These are phyloP conservation scores for Cajanus cajan DNA, from an alignment of 306 rosid species.

Conservation along the genomic window DNA sequence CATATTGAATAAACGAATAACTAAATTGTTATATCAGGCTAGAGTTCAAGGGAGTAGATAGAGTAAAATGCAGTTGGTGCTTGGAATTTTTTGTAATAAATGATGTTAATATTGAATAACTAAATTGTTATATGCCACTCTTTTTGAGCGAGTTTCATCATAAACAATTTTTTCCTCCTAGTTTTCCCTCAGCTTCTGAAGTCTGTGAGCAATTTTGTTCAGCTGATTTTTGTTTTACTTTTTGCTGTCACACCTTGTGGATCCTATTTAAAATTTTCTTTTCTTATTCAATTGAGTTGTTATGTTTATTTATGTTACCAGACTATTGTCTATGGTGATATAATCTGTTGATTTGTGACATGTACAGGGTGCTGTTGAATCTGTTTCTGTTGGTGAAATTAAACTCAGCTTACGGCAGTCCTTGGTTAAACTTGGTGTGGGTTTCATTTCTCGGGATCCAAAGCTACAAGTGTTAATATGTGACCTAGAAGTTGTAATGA, in stretches of 20 bases:
- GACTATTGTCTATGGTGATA: slow-evolving; percentile 26
- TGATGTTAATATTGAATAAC: slow-evolving; percentile 22
- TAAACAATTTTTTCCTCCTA: neutral
- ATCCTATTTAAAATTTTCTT: slow-evolving; percentile 16
- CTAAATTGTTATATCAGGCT: neutral
- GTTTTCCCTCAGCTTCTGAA: slow-evolving; percentile 20
- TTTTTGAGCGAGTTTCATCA: slow-evolving; percentile 20
- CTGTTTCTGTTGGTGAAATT: slow-evolving; percentile 92
- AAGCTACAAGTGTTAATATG: slow-evolving; percentile 91
- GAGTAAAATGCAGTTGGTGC: neutral
- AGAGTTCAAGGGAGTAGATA: neutral
- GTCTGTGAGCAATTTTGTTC: neutral
- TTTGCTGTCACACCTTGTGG: neutral
- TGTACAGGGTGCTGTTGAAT: slow-evolving; percentile 89
- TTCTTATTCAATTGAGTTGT: slow-evolving; percentile 19
- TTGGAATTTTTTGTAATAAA: slow-evolving; percentile 20
- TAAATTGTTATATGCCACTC: neutral
- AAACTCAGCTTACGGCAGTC: slow-evolving; percentile 92
- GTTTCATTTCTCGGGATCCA: slow-evolving; percentile 88
- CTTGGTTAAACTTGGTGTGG: slow-evolving; percentile 82
- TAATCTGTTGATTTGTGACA: slow-evolving; percentile 33
- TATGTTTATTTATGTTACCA: slow-evolving; percentile 26
- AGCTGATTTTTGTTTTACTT: slow-evolving; percentile 10
- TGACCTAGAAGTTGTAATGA: slow-evolving; percentile 84
- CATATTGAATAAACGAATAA: neutral